Base-by-base conservation (phyloP, 2,329 filamentous ascomycete genomes). In the Paracorniculantispora psalliotae region DNA sequence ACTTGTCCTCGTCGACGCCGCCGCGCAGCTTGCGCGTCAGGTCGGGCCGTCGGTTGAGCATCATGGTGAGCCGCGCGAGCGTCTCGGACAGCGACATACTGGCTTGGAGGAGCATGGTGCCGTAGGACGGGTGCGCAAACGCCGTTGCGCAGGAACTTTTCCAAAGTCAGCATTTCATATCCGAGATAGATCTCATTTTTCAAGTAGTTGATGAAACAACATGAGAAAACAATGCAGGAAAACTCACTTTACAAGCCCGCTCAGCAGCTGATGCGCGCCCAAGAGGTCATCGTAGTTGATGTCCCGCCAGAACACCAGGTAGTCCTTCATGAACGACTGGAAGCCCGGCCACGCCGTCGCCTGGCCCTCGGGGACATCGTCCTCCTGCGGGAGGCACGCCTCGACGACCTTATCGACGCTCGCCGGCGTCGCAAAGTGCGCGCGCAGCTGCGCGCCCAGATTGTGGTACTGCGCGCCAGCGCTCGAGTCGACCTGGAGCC, bases 41-140 rank as follows among this genome's bases (percentile, higher is more conserved):
- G 62, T 94, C 88, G 0, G 92, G 92, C 57, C 86, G 84, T 63
- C 88, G 88, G 71, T 93, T 91, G 41, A 97, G 81, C 54, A 85
- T 88, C 77, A 96, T 91, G 26, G 92, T 92, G 59, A 97, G 81
- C 64, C 88, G 87, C 9, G 91, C 88, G 25, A 97, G 83, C 8
- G 91, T 85, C 65, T 89, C 86, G 33, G 90, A 93, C 56, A 96
- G 83, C 30, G 89, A 88, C 66, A 96, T 86, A 69, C 91, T 90
- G 3, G 91, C 92, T 44, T 91, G 87, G 43, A 97, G 83, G 66
- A 97, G 85, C 67, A 96, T 82, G 30, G 88, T 83, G 33, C 93
- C 93, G 69, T 92, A 87, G 13, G 86, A 87, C 1, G 88, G 85
- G 67, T 96, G 88, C 7, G 86, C 85, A 50, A 97, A 83, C 0